Evolutionary conservation across 2,329 filamentous ascomycete species (phyloP).

Genomic region (Aspergillus luchuensis): DNA sequence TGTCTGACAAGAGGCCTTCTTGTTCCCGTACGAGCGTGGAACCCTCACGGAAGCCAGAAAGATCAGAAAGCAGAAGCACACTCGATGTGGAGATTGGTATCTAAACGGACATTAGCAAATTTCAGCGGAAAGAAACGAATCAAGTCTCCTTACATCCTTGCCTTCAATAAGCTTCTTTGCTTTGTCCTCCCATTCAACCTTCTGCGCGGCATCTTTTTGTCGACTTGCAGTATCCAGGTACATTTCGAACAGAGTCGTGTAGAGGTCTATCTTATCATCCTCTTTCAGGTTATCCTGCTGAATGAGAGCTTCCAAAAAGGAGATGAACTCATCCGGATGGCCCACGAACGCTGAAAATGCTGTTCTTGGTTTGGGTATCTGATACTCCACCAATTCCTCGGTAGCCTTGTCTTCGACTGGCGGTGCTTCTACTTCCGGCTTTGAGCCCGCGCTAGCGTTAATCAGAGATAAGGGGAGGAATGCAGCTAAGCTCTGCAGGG

Average conservation of each 20-base stretch:
- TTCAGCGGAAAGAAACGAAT: not conserved
- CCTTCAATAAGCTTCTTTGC: constrained; percentile 86
- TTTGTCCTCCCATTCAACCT: constrained; percentile 83
- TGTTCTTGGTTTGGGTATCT: constrained; percentile 76
- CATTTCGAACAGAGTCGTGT: constrained; percentile 97
- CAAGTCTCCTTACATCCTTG: constrained; percentile 58
- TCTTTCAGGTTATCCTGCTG: constrained; percentile 69
- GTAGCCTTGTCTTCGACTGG: constrained; percentile 24
- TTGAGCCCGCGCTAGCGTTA: constrained; percentile 60
- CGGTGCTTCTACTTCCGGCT: constrained; percentile 29
- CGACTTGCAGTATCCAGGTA: constrained; percentile 86
- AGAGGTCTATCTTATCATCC: constrained; percentile 79
- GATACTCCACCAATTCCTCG: constrained; percentile 63
- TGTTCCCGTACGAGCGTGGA: constrained; percentile 93
- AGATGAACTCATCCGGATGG: constrained; percentile 86
- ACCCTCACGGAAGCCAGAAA: constrained; percentile 86
- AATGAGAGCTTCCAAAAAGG: constrained; percentile 87
- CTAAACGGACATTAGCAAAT: constrained; percentile 29
- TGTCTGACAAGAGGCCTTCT: constrained; percentile 87
- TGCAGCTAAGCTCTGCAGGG: constrained; percentile 82
- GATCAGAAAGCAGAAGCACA: constrained; percentile 85
- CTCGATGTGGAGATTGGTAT: constrained; percentile 90
- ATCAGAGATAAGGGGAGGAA: constrained; percentile 85
- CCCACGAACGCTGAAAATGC: constrained; percentile 98
- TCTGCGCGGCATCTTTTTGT: constrained; percentile 65